Evolutionary conservation across 2,329 filamentous ascomycete genomes (phyloP).

Genomic region (Cordyceps javanica): DNA sequence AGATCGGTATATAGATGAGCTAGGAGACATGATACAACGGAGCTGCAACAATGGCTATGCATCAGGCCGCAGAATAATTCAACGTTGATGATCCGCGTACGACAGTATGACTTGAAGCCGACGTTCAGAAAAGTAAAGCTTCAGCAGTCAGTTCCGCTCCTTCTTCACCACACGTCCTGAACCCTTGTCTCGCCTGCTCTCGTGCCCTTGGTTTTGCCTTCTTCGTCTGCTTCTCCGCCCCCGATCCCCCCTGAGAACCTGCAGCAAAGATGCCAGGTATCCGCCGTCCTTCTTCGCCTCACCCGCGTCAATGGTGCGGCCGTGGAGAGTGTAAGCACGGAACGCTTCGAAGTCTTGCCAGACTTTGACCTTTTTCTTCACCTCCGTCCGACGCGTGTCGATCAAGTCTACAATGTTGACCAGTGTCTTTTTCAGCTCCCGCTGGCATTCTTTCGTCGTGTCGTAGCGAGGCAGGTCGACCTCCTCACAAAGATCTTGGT

Average conservation of each 20-base stretch:
- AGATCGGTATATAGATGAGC: neutral
- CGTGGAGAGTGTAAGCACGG: constrained; percentile 20
- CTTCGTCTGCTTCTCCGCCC: neutral
- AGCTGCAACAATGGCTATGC: neutral
- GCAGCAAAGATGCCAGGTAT: constrained; percentile 20
- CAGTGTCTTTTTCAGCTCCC: constrained; percentile 19
- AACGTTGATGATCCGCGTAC: neutral
- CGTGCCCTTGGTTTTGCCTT: constrained; percentile 49
- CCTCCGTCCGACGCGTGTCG: constrained; percentile 22
- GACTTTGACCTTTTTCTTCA: constrained; percentile 19
- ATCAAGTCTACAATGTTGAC: constrained; percentile 29
- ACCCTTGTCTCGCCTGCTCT: neutral
- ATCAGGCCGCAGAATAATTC: no score
- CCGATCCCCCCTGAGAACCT: neutral
- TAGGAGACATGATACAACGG: neutral
- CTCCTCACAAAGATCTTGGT: constrained; percentile 23
- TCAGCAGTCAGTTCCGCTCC: neutral
- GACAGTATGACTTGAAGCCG: neutral
- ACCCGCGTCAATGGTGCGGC: constrained; percentile 16
- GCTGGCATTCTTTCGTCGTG: constrained; percentile 20
- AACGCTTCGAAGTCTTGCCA: constrained; percentile 24
- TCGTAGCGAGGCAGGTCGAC: constrained; percentile 19
- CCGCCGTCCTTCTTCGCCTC: constrained; percentile 21
- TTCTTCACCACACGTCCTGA: neutral
- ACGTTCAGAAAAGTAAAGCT: neutral